Base-by-base conservation (phyloP, 805 yeast species). In the Ogataea ganodermae region DNA sequence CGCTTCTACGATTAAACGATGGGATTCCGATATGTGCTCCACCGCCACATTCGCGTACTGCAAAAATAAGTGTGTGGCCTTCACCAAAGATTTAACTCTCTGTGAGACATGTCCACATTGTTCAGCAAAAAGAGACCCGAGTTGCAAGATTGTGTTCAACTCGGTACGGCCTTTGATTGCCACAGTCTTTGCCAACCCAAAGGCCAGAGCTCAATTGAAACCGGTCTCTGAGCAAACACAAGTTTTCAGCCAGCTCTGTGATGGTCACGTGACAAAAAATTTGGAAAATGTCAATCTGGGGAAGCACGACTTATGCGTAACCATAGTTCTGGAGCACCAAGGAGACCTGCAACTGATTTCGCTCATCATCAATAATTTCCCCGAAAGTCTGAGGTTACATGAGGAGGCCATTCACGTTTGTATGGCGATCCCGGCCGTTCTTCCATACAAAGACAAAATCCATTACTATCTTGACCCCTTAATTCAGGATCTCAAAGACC, bases 341-440 rank as follows among this genome's bases (percentile, higher is more conserved):
- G 21, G 27, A n/a, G 42, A 23, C 3, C 35, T 35, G 9, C 51
- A 49, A 20, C 21, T 45, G 24, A 41, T 52, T 23, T 45, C 52
- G 5, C 17, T 52, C 2, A 44, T 49, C 16, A 31, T 52, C 33
- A 48, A 49, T 39, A 52, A 48, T 24, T 22, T 52, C 6, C 24
- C 46, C 3, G 37, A 35, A 9, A 21, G 42, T 2, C 24, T 52
- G 10, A 40, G 53, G 5, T 6, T 23, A 3, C 37, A 44, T 4
- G 56, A 52, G 35, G 52, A 52, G 26, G 44, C 50, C n/a, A 46
- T 52, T 9, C 49, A 47, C 21, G 46, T 52, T 6, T 42, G 53
- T 23, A 22, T 46, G 32, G 50, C 44, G 10, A 30, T 47, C 17
- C 56, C 56, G 1, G 21, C 42, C 2, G 20, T 44, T 27, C 32